These are phyloP conservation scores for Ophiosphaerella herpotricha DNA, from an alignment of 2,329 filamentous ascomycete species.

Conservation along the genomic window DNA sequence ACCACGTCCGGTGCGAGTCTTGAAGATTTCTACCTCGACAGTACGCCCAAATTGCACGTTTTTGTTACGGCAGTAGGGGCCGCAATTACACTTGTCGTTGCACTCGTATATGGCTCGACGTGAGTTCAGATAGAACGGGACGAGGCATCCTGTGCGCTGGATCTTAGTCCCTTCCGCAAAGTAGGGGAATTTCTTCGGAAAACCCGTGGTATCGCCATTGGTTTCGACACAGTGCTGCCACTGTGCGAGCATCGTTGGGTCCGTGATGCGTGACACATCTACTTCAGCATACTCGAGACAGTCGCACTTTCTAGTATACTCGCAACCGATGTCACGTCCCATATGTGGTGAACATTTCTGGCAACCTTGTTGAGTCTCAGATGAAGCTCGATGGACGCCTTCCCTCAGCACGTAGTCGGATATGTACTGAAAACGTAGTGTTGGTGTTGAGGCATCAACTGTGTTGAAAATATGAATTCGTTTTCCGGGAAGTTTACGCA, in stretches of 20 bases:
- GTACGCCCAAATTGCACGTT: constrained; percentile 75
- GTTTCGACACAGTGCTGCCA: constrained; percentile 23
- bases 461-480: constrained; percentile 67
- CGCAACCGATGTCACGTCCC: constrained; percentile 61
- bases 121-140: constrained; percentile 50
- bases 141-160: constrained; percentile 35
- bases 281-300: constrained; percentile 69
- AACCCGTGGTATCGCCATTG: constrained; percentile 36
- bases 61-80: constrained; percentile 68
- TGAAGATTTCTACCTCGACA: constrained; percentile 76
- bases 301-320: constrained; percentile 65
- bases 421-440: constrained; percentile 71
- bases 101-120: constrained; percentile 74
- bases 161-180: constrained; percentile 41
- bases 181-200: constrained; percentile 67
- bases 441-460: constrained; percentile 59
- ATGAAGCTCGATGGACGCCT: constrained; percentile 64
- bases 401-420: constrained; percentile 60
- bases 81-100: constrained; percentile 71
- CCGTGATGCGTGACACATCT: constrained; percentile 44
- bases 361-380: constrained; percentile 71
- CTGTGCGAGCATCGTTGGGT: constrained; percentile 24
- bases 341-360: constrained; percentile 61
- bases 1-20: constrained; percentile 68
- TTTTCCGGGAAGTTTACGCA: constrained; percentile 36